Percentiles rank a stretch among this genome's conserved stretches.
These are phyloP conservation scores for Ogataea ramenticola DNA, from an alignment of 805 yeast genomes.

Conservation along the genomic window DNA sequence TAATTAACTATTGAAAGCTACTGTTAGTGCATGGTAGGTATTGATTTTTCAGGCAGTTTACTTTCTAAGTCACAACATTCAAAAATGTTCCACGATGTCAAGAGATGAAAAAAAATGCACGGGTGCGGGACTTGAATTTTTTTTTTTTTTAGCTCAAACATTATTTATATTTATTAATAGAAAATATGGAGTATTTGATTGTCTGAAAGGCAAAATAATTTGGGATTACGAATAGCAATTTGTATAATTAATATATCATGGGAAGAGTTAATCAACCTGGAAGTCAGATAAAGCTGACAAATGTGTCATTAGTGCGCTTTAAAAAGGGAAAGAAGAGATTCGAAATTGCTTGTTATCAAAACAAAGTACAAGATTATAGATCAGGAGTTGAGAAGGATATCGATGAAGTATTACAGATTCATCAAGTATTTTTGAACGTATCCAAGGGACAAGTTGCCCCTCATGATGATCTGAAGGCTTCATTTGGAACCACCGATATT, in stretches of 20 bases:
- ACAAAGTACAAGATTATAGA: constrained; percentile 94
- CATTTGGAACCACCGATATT: constrained; percentile 70
- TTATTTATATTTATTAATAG: too few species aligned
- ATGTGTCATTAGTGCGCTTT: constrained; percentile 88
- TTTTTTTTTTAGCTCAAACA: too few species aligned
- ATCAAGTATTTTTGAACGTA: constrained; percentile 88
- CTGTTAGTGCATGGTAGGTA: too few species aligned
- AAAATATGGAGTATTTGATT: too few species aligned
- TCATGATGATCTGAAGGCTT: constrained; percentile 66
- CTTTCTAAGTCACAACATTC: too few species aligned
- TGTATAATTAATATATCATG: constrained; percentile 11
- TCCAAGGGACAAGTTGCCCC: constrained; percentile 93
- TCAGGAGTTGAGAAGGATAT: constrained; percentile 83
- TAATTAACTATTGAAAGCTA: too few species aligned
- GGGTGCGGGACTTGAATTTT: too few species aligned
- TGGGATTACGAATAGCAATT: too few species aligned
- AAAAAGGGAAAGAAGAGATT: constrained; percentile 87
- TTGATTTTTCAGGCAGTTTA: too few species aligned
- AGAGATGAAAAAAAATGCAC: too few species aligned
- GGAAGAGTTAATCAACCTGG: constrained; percentile 74
- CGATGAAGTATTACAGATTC: constrained; percentile 93
- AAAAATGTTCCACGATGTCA: too few species aligned
- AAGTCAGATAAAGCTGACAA: constrained; percentile 83
- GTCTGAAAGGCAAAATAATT: too few species aligned
- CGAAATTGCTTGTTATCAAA: constrained; percentile 94